These are phyloP conservation scores for Amanita muscaria DNA, from an alignment of 768 basidiomycete species.

Conservation along the genomic window DNA sequence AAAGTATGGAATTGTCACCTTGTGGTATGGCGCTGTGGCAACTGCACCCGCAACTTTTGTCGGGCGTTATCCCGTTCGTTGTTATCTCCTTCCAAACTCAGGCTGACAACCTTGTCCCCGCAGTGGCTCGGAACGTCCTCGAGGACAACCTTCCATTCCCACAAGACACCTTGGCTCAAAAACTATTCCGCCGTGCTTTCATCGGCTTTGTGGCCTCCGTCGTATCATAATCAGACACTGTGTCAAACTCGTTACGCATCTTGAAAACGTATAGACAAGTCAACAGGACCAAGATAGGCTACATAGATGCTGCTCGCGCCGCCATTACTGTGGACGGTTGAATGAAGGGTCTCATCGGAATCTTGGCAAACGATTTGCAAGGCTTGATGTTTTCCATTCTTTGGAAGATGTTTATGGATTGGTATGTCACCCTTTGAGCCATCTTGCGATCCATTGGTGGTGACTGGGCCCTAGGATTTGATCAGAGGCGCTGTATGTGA, in stretches of 20 bases:
- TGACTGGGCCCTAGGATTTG: too few relatives aligned
- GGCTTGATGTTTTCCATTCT: slow-evolving; percentile 86
- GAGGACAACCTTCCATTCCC: slow-evolving; percentile 51
- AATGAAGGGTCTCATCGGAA: slow-evolving; percentile 76
- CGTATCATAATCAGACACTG: slow-evolving; percentile 73
- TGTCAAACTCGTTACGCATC: slow-evolving; percentile 85
- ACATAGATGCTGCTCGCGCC: slow-evolving; percentile 65
- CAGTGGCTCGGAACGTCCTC: slow-evolving; percentile 80
- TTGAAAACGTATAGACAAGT: slow-evolving; percentile 96
- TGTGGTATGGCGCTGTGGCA: slow-evolving; percentile 90
- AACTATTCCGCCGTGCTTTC: slow-evolving; percentile 72
- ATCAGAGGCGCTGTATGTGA: too few relatives aligned
- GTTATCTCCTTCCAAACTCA: too few relatives aligned
- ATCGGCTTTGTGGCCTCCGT: slow-evolving; percentile 89
- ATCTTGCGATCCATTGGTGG: too few relatives aligned
- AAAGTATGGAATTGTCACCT: slow-evolving; percentile 61
- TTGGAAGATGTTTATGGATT: slow-evolving; percentile 85
- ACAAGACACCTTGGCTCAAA: slow-evolving; percentile 40
- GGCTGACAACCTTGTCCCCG: too few relatives aligned
- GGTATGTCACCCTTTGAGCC: too few relatives aligned
- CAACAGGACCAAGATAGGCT: slow-evolving; percentile 71
- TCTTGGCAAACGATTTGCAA: slow-evolving; percentile 86
- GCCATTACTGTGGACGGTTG: slow-evolving; percentile 72
- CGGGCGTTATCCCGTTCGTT: slow-evolving; percentile 66
- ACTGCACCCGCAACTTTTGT: slow-evolving; percentile 93